A percentile compares a stretch with the other conserved stretches of the same genome.
Evolutionary conservation across 2,329 filamentous ascomycete genomes (phyloP).

Genomic region (Nectriaceae sp.): DNA sequence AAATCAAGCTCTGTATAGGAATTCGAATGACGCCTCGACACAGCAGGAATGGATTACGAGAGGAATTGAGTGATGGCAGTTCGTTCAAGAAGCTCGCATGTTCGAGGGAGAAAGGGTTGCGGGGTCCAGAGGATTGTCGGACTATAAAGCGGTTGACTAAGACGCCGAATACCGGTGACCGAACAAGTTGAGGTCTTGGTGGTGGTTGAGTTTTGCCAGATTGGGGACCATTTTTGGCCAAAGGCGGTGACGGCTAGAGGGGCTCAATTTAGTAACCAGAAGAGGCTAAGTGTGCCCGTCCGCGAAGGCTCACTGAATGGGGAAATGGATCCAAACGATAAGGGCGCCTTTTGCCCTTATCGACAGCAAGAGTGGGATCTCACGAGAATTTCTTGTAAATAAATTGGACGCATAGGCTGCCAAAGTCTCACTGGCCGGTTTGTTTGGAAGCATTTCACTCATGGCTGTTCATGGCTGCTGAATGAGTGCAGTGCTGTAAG

Average conservation of each 20-base stretch:
- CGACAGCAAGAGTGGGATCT: too few species aligned
- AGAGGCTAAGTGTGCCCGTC: neutral
- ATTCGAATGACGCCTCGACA: neutral
- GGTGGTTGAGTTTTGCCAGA: neutral
- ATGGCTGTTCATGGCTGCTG: too few species aligned
- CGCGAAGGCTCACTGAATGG: neutral
- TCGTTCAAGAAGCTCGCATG: neutral
- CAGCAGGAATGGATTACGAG: neutral
- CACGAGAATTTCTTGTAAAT: neutral
- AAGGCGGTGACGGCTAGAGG: neutral
- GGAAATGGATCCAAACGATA: neutral
- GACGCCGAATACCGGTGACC: conserved; percentile 1
- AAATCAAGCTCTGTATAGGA: neutral
- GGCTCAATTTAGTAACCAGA: neutral
- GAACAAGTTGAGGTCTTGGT: neutral
- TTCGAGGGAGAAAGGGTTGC: neutral
- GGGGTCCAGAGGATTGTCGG: neutral
- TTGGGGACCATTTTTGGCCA: neutral
- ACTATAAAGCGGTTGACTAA: neutral
- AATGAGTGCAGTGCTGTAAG: neutral
- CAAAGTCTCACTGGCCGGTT: neutral
- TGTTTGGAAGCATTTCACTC: too few species aligned
- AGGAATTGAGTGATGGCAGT: neutral
- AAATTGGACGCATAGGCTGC: neutral
- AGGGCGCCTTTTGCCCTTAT: too few species aligned